Evolutionary conservation across 1,284 basidiomycete species (phyloP), one percentile per base, ranked within the genome.

Genomic region (Entoloma clypeatum): DNA sequence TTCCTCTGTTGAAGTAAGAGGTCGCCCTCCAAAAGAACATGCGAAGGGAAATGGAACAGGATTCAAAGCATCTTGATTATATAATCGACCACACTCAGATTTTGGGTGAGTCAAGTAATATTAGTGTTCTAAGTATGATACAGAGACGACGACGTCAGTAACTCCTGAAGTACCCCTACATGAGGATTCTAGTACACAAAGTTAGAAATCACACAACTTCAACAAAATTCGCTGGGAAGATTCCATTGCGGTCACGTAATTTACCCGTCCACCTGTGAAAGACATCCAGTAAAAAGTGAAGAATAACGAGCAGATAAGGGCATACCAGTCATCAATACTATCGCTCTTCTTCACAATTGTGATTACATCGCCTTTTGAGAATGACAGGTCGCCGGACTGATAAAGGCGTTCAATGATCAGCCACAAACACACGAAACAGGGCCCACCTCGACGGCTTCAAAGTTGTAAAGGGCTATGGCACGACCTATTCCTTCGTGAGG

Each of bases 341-440:
- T 82, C 75, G 46, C 81, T 91, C 65, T 79, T 86, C 58, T 85
- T 73, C 13, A 80, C 77, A 11, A 95, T 73, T 7, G 68, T 73
- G 41, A 96, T 83, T 11, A 93, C 74, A 49, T 94, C 83, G 1
- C 90, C 90, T 60, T 86, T 90, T n/a, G 67, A 72, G 59, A 96
- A 88, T 1, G 85, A 83, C 29, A 96, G 60, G 63, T 96, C 92
- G 2, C 87, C 91, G 8, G 68, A 53, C 83, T 90, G 47, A 17
- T 44, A 41, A 41, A 36, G 33, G 27, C 24, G 3, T 41, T 49
- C 29, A 43, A 28, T 21, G 19, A 7, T 38, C 6, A 19, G 13
- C 16, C 36, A 19, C n/a, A 24, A 41, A 13, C 27, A 39, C 9
- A 14, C 10, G 10, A 26, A 37, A 16, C 33, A 36, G 26, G 24